Evolutionary conservation across 352 stramenopile species (phyloP), one percentile per base, ranked within the genome.

Genomic region (Pythium aphanidermatum): DNA sequence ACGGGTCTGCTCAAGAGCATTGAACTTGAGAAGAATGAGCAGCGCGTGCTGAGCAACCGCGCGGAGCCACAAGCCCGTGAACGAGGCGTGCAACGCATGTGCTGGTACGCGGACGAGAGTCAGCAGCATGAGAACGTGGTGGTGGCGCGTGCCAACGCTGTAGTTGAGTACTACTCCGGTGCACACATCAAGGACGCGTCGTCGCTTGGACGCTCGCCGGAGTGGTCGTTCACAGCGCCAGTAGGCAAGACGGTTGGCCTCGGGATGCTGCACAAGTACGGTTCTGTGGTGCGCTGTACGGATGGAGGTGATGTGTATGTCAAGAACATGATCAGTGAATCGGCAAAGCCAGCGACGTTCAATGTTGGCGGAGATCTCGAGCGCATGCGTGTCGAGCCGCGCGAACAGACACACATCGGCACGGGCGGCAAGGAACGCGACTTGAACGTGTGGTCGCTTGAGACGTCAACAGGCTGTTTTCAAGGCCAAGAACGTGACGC

Each of bases 401-500:
- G 39, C 26, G 16, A 51, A 24, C 72, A 86, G 50, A 82, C 68
- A n/a, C 51, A 74, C 21, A 68, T 93, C 38, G 83, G 58, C 4
- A 60, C 87, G 10, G 84, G 84, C 16, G 84, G 84, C 53, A 90
- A 92, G 45, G 82, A 95, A 44, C 80, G 71, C 43, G 78, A 93
- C 47, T 38, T 92, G 33, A 65, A 74, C 38, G 35, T 95, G 27
- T 95, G 77, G 78, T 87, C 83, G 43, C 59, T 93, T 8, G 78
- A 95, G 68, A 86, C 56, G n/a, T 23, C 67, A 92, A 50, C 50
- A 90, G 33, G 23, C 64, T 5, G 51, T 91, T 29, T 95, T 94
- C 53, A 78, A 73, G 37, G 83, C 72, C 52, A 91, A 92, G 63
- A 96, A 96, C 60, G 74, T 95, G 12, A 73, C 73, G 26, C 74